A percentile compares a stretch with the other conserved stretches of the same genome.
phyloP scores from a whole-genome alignment of 768 basidiomycete species.

The Termitomyces sp. region DNA sequence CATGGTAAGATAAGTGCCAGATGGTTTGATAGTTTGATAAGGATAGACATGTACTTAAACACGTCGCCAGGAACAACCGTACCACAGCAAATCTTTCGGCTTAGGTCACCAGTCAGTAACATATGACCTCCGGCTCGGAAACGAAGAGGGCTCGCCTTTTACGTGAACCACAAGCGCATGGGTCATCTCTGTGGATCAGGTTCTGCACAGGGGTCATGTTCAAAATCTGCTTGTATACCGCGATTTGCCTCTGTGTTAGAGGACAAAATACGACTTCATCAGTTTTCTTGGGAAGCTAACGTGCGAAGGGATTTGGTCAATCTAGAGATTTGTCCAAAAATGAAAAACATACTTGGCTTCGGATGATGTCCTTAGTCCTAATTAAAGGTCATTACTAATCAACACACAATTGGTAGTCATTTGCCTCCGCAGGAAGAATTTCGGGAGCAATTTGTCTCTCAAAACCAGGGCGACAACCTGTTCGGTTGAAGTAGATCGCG shows the following conservation, averaged over 20 bases:
- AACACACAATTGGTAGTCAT: not conserved
- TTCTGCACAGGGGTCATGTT: constrained; percentile 62
- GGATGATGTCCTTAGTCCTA: constrained; percentile 76
- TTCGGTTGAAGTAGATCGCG: not conserved
- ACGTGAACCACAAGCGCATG: constrained; percentile 65
- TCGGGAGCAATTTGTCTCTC: constrained; percentile 65
- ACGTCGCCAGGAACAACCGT: constrained; percentile 55
- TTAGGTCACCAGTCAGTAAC: constrained; percentile 16
- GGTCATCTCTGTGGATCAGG: constrained; percentile 64
- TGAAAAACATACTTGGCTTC: constrained; percentile 43
- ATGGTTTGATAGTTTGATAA: constrained; percentile 88
- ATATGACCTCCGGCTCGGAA: not conserved
- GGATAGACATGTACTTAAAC: constrained; percentile 74
- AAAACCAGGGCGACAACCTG: constrained; percentile 59
- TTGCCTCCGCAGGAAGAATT: constrained; percentile 80
- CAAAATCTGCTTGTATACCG: constrained; percentile 70
- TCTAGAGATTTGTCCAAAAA: not conserved
- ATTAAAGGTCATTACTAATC: not conserved
- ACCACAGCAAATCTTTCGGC: constrained; percentile 39
- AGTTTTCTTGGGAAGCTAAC: constrained; percentile 80
- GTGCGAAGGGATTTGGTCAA: not conserved
- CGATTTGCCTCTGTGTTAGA: constrained; percentile 62
- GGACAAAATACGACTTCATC: constrained; percentile 96
- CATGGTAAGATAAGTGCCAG: constrained; percentile 82
- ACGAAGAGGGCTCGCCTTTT: constrained; percentile 39